Base-by-base conservation (phyloP, 306 rosid genomes). In the Prunus mume region DNA sequence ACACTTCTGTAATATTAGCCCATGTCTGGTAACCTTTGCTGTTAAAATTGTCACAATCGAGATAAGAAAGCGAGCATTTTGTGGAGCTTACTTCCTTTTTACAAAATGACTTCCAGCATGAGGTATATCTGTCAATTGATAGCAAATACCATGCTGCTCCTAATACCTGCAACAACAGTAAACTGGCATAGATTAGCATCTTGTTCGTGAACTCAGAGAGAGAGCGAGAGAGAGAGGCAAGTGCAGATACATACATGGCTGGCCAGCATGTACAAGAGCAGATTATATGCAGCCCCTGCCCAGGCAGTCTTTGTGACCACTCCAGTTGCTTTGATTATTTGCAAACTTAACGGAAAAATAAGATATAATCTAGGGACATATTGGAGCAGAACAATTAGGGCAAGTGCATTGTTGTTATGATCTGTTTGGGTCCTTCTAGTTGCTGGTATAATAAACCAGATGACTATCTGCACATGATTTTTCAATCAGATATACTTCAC, bases 281-380 rank as follows among this genome's bases (percentile, higher is more conserved):
- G 90, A 86, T 95, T 95, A 83, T 95, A 95, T 19, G 99, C 99
- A 68, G 99, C 99, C 55, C 99, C 99, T 38, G 97, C 99, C 97
- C 97, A 95, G 57, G 99, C 99, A 77, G 98, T 95, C 84, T 92
- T 95, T n/a, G 98, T 95, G 64, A 95, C 98, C 80, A 92, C 87
- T 83, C 99, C 99, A 46, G 97, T 92, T 81, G 99, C 99, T 85
- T 91, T 95, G 71, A 95, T 85, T 81, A 95, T 83, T 83, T 95
- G 92, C 46, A 92, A 86, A 82, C 99, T 92, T 67, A 92, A 75
- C 2, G 98, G 97, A 81, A 95, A 95, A 75, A 95, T 95, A 91
- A 92, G 83, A 92, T 95, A 92, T 78, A 95, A 91, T 82, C 98
- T 89, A 2, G 99, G 99, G 76, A 92, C 74, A 86, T 92, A 95